Base-by-base conservation (phyloP, 495 filamentous ascomycete genomes). In the Neurospora sp. region DNA sequence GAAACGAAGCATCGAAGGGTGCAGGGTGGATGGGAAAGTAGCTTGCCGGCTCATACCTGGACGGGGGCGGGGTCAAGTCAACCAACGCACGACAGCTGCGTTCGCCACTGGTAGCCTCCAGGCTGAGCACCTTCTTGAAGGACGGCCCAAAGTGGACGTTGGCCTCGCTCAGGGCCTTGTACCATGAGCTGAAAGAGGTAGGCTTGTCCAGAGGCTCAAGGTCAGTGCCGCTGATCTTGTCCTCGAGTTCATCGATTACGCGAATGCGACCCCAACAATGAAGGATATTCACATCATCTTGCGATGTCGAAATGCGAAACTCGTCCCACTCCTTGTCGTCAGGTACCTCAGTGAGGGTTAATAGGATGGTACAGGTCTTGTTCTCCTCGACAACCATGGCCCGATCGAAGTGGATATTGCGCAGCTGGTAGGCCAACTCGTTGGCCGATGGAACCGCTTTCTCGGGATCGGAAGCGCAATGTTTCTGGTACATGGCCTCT, bases 21-120 rank as follows among this genome's bases (percentile, higher is more conserved):
- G 78, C 77, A 3, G 85, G 85, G 71, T 87, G 84, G 22, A 87
- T 73, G 9, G 82, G 68, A 68, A 82, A 83, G n/a, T 68, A 72
- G 9, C 79, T 80, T 69, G 84, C 78, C 16, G 71, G 74, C 2
- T 76, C 68, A 20, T 44, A 74, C n/a, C 75, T 76, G 59, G 79
- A 78, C 20, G 66, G 22, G 0, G 77, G 78, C 7, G 75, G 69
- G 16, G 42, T 40, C 40, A 75, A 18, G 2, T 20, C 22, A 16
- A 77, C 53, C 6, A 71, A 11, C 40, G 68, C 39, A 12, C 75
- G 71, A 42, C 66, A 69, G 5, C 59, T 40, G 3, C 59, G 69
- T 42, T 74, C 59, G 3, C 83, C 83, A 3, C 73, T 76, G 22
- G 72, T 76, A 4, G 76, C 69, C 39, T 83, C 80, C 12, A 77